Conservation (phyloP, 2,329 filamentous ascomycete genomes). For the Aspergillus quadricinctus region DNA sequence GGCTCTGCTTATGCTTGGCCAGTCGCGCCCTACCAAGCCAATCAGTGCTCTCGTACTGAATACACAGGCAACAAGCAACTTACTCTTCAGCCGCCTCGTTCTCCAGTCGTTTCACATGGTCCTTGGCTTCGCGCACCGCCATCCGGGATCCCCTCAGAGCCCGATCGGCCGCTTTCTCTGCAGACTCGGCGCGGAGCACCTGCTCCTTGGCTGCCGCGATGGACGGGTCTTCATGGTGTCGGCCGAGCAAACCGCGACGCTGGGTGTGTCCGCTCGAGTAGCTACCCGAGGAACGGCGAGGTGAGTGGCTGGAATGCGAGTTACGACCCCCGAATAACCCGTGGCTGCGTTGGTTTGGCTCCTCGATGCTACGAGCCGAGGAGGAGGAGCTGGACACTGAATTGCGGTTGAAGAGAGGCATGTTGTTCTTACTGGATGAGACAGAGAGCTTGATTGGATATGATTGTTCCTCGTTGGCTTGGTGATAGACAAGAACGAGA, state of each 20-base stretch:
- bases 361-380: slow-evolving; percentile 14
- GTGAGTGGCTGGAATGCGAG: slow-evolving; percentile 26
- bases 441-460: not conserved
- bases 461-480: not conserved
- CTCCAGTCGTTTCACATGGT: slow-evolving; percentile 61
- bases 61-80: slow-evolving; percentile 7
- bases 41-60: not conserved
- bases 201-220: slow-evolving; percentile 60
- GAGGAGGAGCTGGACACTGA: slow-evolving; percentile 21
- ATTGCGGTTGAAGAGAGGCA: slow-evolving; percentile 22
- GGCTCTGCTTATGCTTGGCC: slow-evolving; percentile 64
- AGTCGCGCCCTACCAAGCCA: slow-evolving; percentile 44
- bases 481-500: not conserved
- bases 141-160: slow-evolving; percentile 56
- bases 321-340: slow-evolving; percentile 36
- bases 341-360: slow-evolving; percentile 13
- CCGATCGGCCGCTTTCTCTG: slow-evolving; percentile 62
- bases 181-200: slow-evolving; percentile 58
- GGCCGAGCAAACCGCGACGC: slow-evolving; percentile 37
- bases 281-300: slow-evolving; percentile 13
- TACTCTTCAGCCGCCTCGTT: slow-evolving; percentile 60
- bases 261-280: slow-evolving; percentile 20
- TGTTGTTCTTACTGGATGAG: slow-evolving; percentile 1
- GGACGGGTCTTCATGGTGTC: slow-evolving; percentile 54
- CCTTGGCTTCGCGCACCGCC: slow-evolving; percentile 59